Evolutionary conservation across 768 basidiomycete species (phyloP).

Genomic region (Russula ochroleuca): DNA sequence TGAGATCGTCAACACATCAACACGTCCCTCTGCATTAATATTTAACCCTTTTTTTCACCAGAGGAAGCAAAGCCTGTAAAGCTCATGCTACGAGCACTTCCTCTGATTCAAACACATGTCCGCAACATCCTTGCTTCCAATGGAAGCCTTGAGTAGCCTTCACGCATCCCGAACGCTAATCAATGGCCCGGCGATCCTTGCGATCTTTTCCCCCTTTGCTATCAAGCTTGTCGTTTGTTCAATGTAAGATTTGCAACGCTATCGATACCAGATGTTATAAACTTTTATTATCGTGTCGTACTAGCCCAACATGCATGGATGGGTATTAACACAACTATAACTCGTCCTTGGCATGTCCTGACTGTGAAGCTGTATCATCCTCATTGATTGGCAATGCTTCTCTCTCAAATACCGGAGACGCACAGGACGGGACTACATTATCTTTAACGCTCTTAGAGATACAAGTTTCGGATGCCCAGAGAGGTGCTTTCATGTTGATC

Average conservation of each 20-base stretch:
- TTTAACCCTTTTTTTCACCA: background rate
- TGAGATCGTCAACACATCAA: conserved; percentile 35
- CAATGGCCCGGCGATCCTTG: background rate
- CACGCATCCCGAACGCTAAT: background rate
- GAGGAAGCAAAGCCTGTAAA: conserved; percentile 72
- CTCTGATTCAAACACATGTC: conserved; percentile 26
- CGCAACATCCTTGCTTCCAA: conserved; percentile 13
- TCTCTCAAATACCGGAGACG: background rate
- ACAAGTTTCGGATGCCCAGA: too few relatives aligned
- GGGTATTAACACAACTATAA: conserved; percentile 9
- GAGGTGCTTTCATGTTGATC: too few relatives aligned
- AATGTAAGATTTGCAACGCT: conserved; percentile 13
- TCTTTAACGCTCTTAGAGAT: background rate
- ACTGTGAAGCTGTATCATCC: background rate
- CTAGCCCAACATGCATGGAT: background rate
- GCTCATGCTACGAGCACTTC: conserved; percentile 47
- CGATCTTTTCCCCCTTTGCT: background rate
- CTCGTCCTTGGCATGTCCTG: conserved; percentile 21
- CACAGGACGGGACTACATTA: background rate
- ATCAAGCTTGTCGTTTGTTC: conserved; percentile 7
- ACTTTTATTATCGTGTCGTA: conserved; percentile 12
- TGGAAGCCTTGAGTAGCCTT: background rate
- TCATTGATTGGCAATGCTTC: background rate
- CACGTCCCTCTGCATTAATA: background rate
- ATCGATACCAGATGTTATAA: conserved; percentile 24